phyloP scores from a whole-genome alignment of 257 asterid species.

The Nicotiana otophora region DNA sequence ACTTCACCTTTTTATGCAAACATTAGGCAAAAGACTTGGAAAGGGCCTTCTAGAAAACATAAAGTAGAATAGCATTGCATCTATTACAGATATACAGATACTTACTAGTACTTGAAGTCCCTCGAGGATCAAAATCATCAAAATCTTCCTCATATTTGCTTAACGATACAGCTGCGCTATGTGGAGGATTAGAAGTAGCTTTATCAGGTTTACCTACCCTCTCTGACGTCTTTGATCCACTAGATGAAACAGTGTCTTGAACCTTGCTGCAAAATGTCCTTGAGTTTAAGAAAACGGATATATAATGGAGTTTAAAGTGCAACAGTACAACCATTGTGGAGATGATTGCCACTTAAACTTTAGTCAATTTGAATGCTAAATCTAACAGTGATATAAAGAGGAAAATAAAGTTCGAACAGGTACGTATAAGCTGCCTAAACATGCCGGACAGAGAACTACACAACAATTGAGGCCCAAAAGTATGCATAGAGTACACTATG shows the following conservation, averaged over 20 bases:
- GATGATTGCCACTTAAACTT: background rate
- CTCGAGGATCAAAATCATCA: slow-evolving; percentile 98
- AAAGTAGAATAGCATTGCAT: background rate
- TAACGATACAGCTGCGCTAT: slow-evolving; percentile 29
- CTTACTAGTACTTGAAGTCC: slow-evolving; percentile 78
- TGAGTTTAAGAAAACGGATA: background rate
- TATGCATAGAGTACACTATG: background rate
- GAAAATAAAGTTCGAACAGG: background rate
- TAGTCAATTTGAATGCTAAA: background rate
- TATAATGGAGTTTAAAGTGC: background rate
- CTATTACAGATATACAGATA: slow-evolving; percentile 3
- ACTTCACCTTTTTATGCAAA: background rate
- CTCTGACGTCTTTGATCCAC: slow-evolving; percentile 34
- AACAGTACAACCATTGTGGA: background rate
- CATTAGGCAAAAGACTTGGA: background rate
- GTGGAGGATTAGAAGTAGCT: slow-evolving; percentile 40
- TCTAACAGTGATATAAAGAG: background rate
- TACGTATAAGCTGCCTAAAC: background rate
- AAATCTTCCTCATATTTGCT: slow-evolving; percentile 60
- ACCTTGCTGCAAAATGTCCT: slow-evolving; percentile 42
- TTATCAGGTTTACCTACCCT: slow-evolving; percentile 33
- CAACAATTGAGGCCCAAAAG: background rate
- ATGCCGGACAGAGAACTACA: background rate
- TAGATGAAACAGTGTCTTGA: slow-evolving; percentile 31
- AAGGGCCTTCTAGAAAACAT: slow-evolving; percentile 1